Evolutionary conservation across 1,139 yeast species (phyloP), one percentile per base, ranked within the genome.

Genomic region (Suhomyces choctaworum): DNA sequence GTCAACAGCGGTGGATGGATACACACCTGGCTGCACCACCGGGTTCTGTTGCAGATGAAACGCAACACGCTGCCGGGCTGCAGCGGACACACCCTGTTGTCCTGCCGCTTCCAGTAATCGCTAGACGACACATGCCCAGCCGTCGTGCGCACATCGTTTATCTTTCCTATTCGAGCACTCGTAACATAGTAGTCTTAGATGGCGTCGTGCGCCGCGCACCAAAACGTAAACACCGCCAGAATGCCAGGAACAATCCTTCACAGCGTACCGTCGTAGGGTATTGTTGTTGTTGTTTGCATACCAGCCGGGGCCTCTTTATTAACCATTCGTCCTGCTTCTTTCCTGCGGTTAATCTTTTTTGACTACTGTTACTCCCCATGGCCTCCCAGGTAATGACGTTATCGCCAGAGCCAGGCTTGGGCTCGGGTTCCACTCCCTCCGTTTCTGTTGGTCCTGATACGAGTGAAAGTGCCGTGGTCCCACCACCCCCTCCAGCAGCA

Each of bases 371-470:
- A 20, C 27, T 16, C 26, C 23, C 34, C 26, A 45, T 45, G 48
- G 44, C 48, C 31, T 45, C 48, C 23, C 43, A 40, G 41, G 45
- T 45, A 34, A 39, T 37, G 37, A 24, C 33, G 32, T 13, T 32
- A 25, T 16, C 35, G 11, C 39, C 39, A 16, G 40, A 37, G 32
- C 27, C 23, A 24, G 34, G 26, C 26, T 19, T 35, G 29, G 37
- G 24, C 29, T 16, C 28, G 4, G 21, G 28, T 14, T 22, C 31
- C 31, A 28, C 35, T 31, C 37, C 16, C 22, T 12, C 26, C 16
- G 12, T 16, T n/a, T 4, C 26, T 13, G 26, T 8, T 14, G 15
- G 3, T 13, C 7, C 14, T 19, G 15, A 22, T 22, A 6, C 25
- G 16, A 11, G 17, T 1, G 24, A 7, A n/a, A 11, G 12, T 27